Conservation (phyloP, 2,329 filamentous ascomycete species). For the Pseudogymnoascus sp. region DNA sequence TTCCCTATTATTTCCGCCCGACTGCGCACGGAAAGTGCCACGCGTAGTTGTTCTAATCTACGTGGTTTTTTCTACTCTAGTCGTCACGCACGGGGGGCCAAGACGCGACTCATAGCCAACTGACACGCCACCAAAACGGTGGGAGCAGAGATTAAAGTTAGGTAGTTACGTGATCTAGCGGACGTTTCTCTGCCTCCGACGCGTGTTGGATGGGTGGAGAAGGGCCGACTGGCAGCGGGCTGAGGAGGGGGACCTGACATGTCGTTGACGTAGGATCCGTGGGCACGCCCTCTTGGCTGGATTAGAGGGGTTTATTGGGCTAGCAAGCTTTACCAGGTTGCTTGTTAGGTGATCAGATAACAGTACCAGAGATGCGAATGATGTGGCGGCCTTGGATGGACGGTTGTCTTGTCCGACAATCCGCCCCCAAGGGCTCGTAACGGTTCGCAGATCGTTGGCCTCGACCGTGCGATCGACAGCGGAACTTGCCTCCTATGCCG, state of each 20-base stretch:
- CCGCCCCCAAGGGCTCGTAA: slow-evolving; percentile 1
- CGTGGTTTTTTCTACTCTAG: background rate
- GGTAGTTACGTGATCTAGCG: slow-evolving; percentile 8
- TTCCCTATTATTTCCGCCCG: background rate
- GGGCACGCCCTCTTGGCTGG: background rate
- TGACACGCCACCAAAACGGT: background rate
- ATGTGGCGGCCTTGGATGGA: background rate
- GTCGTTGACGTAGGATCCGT: background rate
- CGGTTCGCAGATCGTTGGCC: background rate
- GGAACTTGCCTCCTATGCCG: background rate
- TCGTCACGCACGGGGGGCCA: background rate
- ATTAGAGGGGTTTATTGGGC: background rate
- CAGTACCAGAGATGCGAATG: background rate
- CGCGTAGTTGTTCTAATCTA: background rate
- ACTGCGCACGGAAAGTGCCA: background rate
- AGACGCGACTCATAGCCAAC: background rate
- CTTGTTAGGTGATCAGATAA: background rate
- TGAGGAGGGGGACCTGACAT: background rate
- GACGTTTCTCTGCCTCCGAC: background rate
- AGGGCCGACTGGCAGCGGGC: slow-evolving; percentile 5
- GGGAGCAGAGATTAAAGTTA: slow-evolving; percentile 7
- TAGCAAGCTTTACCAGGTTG: background rate
- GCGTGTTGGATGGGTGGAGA: background rate
- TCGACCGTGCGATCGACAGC: background rate
- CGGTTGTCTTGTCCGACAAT: background rate